Base-by-base conservation (phyloP, 805 yeast species). In the Cyberlindnera meyerae region DNA sequence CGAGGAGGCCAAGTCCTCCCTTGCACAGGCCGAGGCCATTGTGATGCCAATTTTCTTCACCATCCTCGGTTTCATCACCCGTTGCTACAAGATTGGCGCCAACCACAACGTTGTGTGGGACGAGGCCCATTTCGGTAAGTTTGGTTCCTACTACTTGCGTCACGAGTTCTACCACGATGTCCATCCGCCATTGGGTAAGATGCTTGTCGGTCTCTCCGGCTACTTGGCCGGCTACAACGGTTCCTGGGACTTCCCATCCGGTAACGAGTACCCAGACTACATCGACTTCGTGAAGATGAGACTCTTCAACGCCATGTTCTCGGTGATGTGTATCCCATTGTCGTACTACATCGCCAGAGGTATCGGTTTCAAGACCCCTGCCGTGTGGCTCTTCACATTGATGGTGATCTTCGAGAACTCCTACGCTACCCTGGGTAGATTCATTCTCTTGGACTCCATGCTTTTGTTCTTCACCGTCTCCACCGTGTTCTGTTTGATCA, bases 51-150 rank as follows among this genome's bases (percentile, higher is more conserved):
- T 82, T 4, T 31, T 78, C 16, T 71, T 89, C 54, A 88, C 96
- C 1, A 40, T 71, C 2, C 45, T 81, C 14, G 79, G 93, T 8
- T 82, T 89, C 51, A 72, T 71, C 44, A 71, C 86, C 28, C 75
- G 97, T 50, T 75, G 88, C 60, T 79, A 84, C 64, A 68, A 72
- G 44, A 82, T 90, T 48, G 82, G 84, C 37, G 67, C 72, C 39
- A 83, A 86, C 43, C 68, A 73, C 39, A 69, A 73, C 38, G 97
- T 93, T 21, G 93, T 93, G 31, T 89, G 97, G 97, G 97, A 88
- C 63, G 97, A 88, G 59, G 97, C 96, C 27, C 96, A 89, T 66
- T 90, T 90, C 61, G 98, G 97, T 34, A 93, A 90, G 60, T 90
- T 90, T 59, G 97, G 97, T 22, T 81, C 96, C 11, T 82, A 86